These are phyloP conservation scores for Xylaria sp. DNA, from an alignment of 2,329 filamentous ascomycete genomes.

Conservation along the genomic window DNA sequence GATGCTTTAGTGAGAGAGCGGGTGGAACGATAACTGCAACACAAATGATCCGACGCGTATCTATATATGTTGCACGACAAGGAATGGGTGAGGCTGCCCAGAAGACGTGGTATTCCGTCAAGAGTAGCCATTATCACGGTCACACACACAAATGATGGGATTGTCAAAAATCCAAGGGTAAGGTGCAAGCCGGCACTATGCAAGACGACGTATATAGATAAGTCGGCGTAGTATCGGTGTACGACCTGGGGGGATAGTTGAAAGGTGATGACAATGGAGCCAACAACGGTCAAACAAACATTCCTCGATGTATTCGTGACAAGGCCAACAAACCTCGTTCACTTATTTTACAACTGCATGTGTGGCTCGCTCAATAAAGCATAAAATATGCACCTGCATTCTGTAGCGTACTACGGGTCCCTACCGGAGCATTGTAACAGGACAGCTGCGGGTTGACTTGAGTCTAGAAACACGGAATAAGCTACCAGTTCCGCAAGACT, in stretches of 20 bases:
- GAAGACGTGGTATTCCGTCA: constrained; percentile 30
- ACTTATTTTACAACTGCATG: constrained; percentile 27
- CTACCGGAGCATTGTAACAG: constrained; percentile 24
- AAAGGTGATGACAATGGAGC: constrained; percentile 29
- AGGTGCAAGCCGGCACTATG: constrained; percentile 41
- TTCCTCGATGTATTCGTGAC: constrained; percentile 29
- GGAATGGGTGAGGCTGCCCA: constrained; percentile 25
- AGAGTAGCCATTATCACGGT: constrained; percentile 23
- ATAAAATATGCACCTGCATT: constrained; percentile 24
- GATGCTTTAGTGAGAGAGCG: constrained; percentile 39
- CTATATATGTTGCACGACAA: constrained; percentile 49
- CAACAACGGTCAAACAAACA: constrained; percentile 15
- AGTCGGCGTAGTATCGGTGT: constrained; percentile 38
- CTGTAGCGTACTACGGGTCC: constrained; percentile 19
- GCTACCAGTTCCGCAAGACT: constrained; percentile 18
- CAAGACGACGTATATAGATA: constrained; percentile 39
- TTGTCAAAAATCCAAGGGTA: constrained; percentile 25
- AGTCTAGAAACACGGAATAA: constrained; percentile 13
- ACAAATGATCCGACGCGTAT: constrained; percentile 42
- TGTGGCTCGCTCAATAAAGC: constrained; percentile 18
- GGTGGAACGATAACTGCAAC: constrained; percentile 46
- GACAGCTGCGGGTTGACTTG: constrained; percentile 7
- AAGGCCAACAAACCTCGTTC: constrained; percentile 20
- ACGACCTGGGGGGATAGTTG: constrained; percentile 32
- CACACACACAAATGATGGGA: constrained; percentile 32